phyloP scores from a whole-genome alignment of 129 eudicot genomes.

The Chrysanthemum seticuspe region DNA sequence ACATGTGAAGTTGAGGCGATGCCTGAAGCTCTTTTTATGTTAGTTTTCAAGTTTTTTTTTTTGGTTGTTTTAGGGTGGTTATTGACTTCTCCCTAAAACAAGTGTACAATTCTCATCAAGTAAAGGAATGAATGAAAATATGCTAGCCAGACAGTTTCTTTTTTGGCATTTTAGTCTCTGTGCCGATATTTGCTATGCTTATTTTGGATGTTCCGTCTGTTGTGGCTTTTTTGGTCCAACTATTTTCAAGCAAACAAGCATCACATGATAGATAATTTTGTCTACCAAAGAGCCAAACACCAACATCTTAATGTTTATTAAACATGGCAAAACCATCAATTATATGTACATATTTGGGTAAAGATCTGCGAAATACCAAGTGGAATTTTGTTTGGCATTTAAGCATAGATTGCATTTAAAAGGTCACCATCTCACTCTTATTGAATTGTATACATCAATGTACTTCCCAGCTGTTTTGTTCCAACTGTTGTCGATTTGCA shows the following conservation, averaged over 20 bases:
- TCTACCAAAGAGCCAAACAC: conserved; percentile 38
- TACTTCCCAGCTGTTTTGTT: conserved; percentile 73
- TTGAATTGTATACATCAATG: conserved; percentile 58
- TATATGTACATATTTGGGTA: no score
- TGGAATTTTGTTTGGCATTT: not conserved
- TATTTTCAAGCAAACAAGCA: no score
- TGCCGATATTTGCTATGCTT: not conserved
- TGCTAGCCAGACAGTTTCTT: conserved; percentile 11
- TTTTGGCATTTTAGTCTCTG: not conserved
- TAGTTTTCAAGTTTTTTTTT: conserved; percentile 16
- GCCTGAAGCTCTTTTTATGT: conserved; percentile 21
- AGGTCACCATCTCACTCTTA: conserved; percentile 43
- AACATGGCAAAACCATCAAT: no score
- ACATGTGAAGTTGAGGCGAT: conserved; percentile 29
- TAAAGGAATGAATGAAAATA: conserved; percentile 35
- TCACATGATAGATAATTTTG: no score
- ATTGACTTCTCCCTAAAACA: conserved; percentile 31
- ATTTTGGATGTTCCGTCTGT: not conserved
- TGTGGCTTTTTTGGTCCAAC: not conserved
- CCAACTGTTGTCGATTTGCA: conserved; percentile 85
- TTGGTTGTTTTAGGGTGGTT: conserved; percentile 27
- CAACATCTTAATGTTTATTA: conserved; percentile 26
- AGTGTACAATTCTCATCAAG: conserved; percentile 31
- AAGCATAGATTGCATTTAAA: no score
- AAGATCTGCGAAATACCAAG: not conserved